Conservation (phyloP, 768 basidiomycete species). For the Boletus barrowsii region DNA sequence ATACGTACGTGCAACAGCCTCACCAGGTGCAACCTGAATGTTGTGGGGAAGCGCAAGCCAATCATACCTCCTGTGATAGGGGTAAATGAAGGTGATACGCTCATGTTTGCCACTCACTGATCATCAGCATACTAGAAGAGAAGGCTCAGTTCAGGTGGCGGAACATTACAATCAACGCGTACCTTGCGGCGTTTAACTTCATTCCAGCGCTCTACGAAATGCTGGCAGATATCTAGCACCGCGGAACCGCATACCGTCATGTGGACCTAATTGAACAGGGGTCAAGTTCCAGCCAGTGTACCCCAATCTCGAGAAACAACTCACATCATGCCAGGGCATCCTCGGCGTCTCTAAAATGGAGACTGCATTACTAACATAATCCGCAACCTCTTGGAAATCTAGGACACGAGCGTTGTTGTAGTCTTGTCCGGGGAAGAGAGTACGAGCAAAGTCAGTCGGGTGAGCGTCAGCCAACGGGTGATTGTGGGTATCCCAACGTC, state of each 20-base stretch:
- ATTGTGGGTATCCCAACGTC: slow-evolving; percentile 92
- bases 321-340: slow-evolving; percentile 96
- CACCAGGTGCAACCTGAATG: slow-evolving; percentile 55
- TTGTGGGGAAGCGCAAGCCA: slow-evolving; percentile 84
- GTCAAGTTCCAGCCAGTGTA: neutral
- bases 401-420: slow-evolving; percentile 87
- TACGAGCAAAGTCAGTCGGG: slow-evolving; percentile 75
- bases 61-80: slow-evolving; percentile 42
- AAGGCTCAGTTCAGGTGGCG: slow-evolving; percentile 1
- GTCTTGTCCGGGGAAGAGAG: slow-evolving; percentile 91
- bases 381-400: slow-evolving; percentile 81
- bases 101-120: slow-evolving; percentile 31
- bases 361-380: slow-evolving; percentile 69
- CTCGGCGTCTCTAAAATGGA: slow-evolving; percentile 65
- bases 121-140: slow-evolving; percentile 35
- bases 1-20: slow-evolving; percentile 57
- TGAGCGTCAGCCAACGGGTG: slow-evolving; percentile 92
- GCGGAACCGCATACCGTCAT: slow-evolving; percentile 79
- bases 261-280: slow-evolving; percentile 51
- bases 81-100: slow-evolving; percentile 2
- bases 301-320: slow-evolving; percentile 25
- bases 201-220: slow-evolving; percentile 92
- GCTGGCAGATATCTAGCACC: slow-evolving; percentile 89
- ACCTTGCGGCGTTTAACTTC: slow-evolving; percentile 84
- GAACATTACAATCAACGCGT: slow-evolving; percentile 2